Base-by-base conservation (phyloP, 208 protist genomes). In the Leishmania mexicana region DNA sequence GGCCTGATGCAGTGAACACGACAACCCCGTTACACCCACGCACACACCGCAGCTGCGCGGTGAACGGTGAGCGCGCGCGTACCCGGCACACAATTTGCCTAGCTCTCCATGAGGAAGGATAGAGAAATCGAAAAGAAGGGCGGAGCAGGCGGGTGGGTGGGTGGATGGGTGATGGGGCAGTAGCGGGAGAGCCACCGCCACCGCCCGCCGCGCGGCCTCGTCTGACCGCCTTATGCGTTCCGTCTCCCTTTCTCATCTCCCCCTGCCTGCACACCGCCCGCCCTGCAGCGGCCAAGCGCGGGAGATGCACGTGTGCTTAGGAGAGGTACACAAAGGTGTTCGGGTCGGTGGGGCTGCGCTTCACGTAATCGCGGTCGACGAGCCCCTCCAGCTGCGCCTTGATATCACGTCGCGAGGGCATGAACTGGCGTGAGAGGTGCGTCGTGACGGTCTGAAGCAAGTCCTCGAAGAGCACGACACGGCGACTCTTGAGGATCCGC, bases 321-420 rank as follows among this genome's bases (percentile, higher is more conserved):
- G 89, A 90, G 62, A 96, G 64, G 75, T 97, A 97, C 40, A 91
- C 76, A 72, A 95, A 89, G 0, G 85, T 73, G 62, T 86, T 83
- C 13, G 83, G 54, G 71, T 91, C 81, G 4, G 60, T 49, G 2
- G 89, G 81, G 74, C 83, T 87, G 70, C 94, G 85, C 68, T 67
- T 79, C n/a, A 97, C 67, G 77, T 93, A 95, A 35, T 88, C 92
- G 40, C 91, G 88, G 57, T 87, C 87, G 49, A 97, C 86, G 47
- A 97, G 88, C 42, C 90, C 89, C 71, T 95, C 89, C 65, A 95
- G 77, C 58, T 88, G 87, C 64, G 78, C 78, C 85, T 97, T 97
- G 31, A 97, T 68, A 51, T 89, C 77, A 10, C 88, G 80, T 47
- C 80, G 58, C 42, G 83, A 82, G 10, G 94, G 90, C 47, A 83